Evolutionary conservation across 2,329 filamentous ascomycete species (phyloP).

Genomic region (Dactylellina parvicollis): DNA sequence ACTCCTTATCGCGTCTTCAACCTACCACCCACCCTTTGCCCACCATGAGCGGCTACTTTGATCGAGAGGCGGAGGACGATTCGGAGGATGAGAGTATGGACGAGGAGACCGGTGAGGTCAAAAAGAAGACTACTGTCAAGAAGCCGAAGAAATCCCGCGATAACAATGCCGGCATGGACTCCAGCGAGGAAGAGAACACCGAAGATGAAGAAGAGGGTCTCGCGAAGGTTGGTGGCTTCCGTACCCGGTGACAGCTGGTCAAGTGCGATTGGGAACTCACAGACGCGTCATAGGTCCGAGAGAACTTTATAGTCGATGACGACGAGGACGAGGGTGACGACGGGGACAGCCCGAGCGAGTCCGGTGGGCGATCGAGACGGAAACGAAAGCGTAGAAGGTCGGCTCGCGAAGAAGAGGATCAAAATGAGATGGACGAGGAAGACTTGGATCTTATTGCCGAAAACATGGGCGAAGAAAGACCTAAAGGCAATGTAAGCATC

Average conservation of each 20-base stretch:
- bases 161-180: conserved; percentile 73
- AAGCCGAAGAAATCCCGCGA: conserved; percentile 59
- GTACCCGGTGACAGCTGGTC: neutral
- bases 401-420: conserved; percentile 78
- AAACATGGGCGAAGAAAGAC: conserved; percentile 58
- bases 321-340: conserved; percentile 81
- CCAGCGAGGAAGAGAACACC: conserved; percentile 90
- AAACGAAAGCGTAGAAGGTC: conserved; percentile 75
- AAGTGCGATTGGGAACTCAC: conserved; percentile 7
- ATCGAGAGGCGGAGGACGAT: conserved; percentile 85
- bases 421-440: conserved; percentile 87
- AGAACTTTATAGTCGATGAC: conserved; percentile 96
- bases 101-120: conserved; percentile 75
- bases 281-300: conserved; percentile 73
- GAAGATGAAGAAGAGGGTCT: conserved; percentile 90
- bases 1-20: conserved; percentile 34
- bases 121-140: conserved; percentile 61
- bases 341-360: conserved; percentile 65
- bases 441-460: conserved; percentile 95
- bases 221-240: conserved; percentile 69
- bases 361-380: conserved; percentile 63
- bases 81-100: conserved; percentile 83
- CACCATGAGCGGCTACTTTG: conserved; percentile 79
- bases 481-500: conserved; percentile 54
- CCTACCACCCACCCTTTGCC: neutral